Conservation (phyloP, 2,329 filamentous ascomycete genomes). For the Fusarium pseudograminearum region DNA sequence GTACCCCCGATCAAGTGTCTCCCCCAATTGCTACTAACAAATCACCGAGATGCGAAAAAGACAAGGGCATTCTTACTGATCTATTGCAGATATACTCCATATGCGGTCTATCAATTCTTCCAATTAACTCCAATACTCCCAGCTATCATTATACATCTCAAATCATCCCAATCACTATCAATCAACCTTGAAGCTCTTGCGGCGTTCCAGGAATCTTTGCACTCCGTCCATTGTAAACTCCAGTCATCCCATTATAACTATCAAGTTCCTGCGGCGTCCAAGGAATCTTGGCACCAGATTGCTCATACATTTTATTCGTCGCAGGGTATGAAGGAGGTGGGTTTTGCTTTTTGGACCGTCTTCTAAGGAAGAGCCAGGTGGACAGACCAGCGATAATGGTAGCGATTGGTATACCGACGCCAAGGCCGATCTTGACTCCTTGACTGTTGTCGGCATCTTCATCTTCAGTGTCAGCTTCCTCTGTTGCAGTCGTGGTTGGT, state of each 20-base stretch:
- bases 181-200: conserved; percentile 10
- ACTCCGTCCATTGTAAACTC: background rate
- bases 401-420: conserved; percentile 21
- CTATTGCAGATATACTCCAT: background rate
- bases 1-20: background rate
- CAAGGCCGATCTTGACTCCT: conserved; percentile 26
- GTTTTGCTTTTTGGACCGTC: background rate
- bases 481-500: background rate
- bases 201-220: background rate
- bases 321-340: background rate
- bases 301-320: background rate
- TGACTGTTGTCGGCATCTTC: background rate
- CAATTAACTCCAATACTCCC: background rate
- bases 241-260: background rate
- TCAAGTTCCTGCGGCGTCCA: background rate
- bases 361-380: conserved; percentile 7
- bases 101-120: fast-evolving
- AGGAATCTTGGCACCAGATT: background rate
- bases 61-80: background rate
- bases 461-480: background rate
- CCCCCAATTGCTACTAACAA: background rate
- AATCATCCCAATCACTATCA: background rate
- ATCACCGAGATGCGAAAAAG: background rate
- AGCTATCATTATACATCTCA: background rate
- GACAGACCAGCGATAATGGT: background rate